phyloP scores from a whole-genome alignment of 768 basidiomycete species.

The Glaciozyma martinii region DNA sequence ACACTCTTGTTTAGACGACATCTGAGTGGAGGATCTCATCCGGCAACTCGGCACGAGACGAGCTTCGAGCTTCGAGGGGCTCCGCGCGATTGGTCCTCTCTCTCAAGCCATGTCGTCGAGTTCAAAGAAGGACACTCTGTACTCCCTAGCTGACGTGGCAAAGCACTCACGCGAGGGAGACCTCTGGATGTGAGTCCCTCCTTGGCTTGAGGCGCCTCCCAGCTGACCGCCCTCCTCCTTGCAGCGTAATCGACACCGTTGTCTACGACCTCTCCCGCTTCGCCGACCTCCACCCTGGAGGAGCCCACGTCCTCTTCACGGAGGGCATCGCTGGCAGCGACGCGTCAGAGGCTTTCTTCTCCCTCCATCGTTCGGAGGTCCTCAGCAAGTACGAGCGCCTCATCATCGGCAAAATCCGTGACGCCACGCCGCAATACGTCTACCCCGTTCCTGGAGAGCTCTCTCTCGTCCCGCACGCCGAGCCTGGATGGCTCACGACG shows the following conservation, averaged over 20 bases:
- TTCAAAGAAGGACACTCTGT: too few species aligned
- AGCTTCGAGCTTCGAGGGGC: too few species aligned
- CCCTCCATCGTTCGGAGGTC: conserved; percentile 31
- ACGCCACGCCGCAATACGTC: conserved; percentile 37
- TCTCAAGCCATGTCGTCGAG: too few species aligned
- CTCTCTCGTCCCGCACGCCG: conserved; percentile 71
- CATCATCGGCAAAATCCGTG: conserved; percentile 23
- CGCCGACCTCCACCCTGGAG: conserved; percentile 72
- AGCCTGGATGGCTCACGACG: conserved; percentile 66
- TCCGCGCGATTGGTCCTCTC: too few species aligned
- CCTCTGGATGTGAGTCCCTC: too few species aligned
- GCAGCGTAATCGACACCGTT: conserved; percentile 43
- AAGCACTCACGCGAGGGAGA: too few species aligned
- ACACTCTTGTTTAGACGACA: too few species aligned
- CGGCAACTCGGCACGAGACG: too few species aligned
- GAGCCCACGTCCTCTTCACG: conserved; percentile 62
- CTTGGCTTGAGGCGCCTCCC: too few species aligned
- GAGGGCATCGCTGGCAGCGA: conserved; percentile 55
- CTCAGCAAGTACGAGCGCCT: conserved; percentile 24
- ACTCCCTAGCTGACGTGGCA: too few species aligned
- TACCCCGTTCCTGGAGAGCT: conserved; percentile 51
- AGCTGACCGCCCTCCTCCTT: too few species aligned
- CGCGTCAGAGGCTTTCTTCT: conserved; percentile 24
- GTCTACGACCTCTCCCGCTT: conserved; percentile 73
- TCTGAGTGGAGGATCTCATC: too few species aligned